Percentiles rank a stretch among this genome's conserved stretches.
phyloP scores from a whole-genome alignment of 2,329 filamentous ascomycete genomes.

The Westerdykella ornata region DNA sequence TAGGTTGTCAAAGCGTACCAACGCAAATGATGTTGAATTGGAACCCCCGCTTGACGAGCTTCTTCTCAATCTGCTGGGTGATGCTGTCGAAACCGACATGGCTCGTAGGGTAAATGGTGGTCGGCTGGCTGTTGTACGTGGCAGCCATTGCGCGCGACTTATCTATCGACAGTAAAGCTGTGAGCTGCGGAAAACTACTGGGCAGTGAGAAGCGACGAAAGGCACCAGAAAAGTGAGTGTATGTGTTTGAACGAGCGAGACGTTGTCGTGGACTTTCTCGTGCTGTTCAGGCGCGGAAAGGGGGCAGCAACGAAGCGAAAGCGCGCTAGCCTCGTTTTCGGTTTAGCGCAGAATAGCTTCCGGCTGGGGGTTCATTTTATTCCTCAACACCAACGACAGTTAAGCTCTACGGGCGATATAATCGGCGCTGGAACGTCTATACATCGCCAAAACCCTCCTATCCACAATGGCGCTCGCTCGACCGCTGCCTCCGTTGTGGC shows the following conservation, averaged over 20 bases:
- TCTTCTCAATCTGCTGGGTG: conserved; percentile 98
- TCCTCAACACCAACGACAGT: conserved; percentile 23
- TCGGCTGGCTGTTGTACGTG: conserved; percentile 52
- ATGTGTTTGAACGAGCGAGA: conserved; percentile 25
- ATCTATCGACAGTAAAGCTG: conserved; percentile 4
- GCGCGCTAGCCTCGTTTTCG: conserved; percentile 22
- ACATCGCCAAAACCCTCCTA: conserved; percentile 3
- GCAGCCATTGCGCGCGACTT: conserved; percentile 51
- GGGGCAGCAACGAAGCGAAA: conserved; percentile 36
- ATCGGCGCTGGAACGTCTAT: conserved; percentile 4
- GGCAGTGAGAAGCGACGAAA: conserved; percentile 5
- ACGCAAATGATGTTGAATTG: conserved; percentile 99
- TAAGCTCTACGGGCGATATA: conserved; percentile 6
- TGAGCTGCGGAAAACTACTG: conserved; percentile 7
- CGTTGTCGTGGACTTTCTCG: conserved; percentile 35
- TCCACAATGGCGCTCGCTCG: conserved; percentile 37
- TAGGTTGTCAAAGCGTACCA: conserved; percentile 57
- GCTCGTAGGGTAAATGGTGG: conserved; percentile 75
- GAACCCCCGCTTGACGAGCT: conserved; percentile 98
- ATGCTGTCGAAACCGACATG: conserved; percentile 99
- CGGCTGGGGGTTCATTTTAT: conserved; percentile 22
- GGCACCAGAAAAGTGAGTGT: conserved; percentile 7
- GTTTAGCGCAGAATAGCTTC: conserved; percentile 23
- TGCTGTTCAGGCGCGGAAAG: conserved; percentile 36
- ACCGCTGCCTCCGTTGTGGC: conserved; percentile 39